phyloP scores from a whole-genome alignment of 2,329 filamentous ascomycete genomes.

The Diplodia sapinea region DNA sequence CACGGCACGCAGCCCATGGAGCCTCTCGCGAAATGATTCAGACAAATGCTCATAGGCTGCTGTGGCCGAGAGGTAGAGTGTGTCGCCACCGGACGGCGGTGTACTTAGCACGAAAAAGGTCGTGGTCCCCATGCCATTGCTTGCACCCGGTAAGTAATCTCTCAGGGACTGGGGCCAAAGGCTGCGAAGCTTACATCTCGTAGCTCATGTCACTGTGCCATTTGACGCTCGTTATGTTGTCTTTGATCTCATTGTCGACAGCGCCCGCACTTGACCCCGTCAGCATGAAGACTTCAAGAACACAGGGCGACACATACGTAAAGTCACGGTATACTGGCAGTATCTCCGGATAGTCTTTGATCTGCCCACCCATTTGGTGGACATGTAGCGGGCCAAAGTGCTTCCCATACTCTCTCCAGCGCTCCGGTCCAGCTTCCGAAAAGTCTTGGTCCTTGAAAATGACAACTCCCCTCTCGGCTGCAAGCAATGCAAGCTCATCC shows the following conservation, averaged over 20 bases:
- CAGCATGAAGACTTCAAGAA: background rate
- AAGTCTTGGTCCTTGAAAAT: slow-evolving; percentile 60
- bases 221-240: slow-evolving; percentile 25
- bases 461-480: slow-evolving; percentile 53
- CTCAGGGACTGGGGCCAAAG: background rate
- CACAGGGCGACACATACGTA: background rate
- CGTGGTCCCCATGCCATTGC: slow-evolving; percentile 26
- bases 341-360: slow-evolving; percentile 25
- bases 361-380: slow-evolving; percentile 25
- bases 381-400: slow-evolving; percentile 46
- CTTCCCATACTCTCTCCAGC: slow-evolving; percentile 53
- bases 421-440: slow-evolving; percentile 51
- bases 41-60: slow-evolving; percentile 29
- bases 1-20: slow-evolving; percentile 32
- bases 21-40: slow-evolving; percentile 27
- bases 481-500: slow-evolving; percentile 56
- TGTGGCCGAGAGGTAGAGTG: slow-evolving; percentile 18
- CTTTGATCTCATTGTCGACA: slow-evolving; percentile 27
- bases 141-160: slow-evolving; percentile 6
- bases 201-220: slow-evolving; percentile 30
- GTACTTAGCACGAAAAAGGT: slow-evolving; percentile 27
- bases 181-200: slow-evolving; percentile 3
- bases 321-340: slow-evolving; percentile 24
- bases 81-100: slow-evolving; percentile 12
- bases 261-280: slow-evolving; percentile 1